These are phyloP conservation scores for Colletotrichum viniferum DNA, from an alignment of 2,329 filamentous ascomycete genomes.

Conservation along the genomic window DNA sequence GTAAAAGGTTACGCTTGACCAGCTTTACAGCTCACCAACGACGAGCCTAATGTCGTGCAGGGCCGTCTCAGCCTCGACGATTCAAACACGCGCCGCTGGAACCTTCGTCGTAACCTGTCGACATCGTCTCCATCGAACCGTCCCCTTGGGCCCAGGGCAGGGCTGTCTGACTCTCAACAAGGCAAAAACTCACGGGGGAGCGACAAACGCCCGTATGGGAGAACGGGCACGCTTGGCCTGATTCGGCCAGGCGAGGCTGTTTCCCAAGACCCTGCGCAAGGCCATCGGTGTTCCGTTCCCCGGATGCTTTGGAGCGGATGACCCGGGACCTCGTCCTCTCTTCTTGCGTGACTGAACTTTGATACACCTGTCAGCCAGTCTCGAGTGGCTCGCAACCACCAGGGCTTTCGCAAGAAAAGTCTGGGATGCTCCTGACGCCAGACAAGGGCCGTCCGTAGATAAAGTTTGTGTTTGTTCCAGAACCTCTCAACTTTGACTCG, in stretches of 20 bases:
- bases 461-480: conserved; percentile 9
- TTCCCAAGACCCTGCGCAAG: not conserved
- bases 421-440: not conserved
- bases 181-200: not conserved
- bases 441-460: not conserved
- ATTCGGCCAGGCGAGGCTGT: not conserved
- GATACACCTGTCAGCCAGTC: not conserved
- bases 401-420: not conserved
- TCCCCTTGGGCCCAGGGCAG: not conserved
- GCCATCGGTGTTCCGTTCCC: not conserved
- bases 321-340: not conserved
- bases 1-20: not conserved
- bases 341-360: not conserved
- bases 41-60: not conserved
- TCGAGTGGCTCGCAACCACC: not conserved
- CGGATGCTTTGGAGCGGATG: not conserved
- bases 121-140: not conserved
- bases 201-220: not conserved
- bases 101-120: not conserved
- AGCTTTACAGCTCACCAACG: not conserved
- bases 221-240: not conserved
- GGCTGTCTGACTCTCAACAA: not conserved
- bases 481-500: conserved; percentile 9
- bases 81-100: not conserved
- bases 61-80: not conserved